phyloP scores from a whole-genome alignment of 306 rosid species.

The Glycine tomentella region DNA sequence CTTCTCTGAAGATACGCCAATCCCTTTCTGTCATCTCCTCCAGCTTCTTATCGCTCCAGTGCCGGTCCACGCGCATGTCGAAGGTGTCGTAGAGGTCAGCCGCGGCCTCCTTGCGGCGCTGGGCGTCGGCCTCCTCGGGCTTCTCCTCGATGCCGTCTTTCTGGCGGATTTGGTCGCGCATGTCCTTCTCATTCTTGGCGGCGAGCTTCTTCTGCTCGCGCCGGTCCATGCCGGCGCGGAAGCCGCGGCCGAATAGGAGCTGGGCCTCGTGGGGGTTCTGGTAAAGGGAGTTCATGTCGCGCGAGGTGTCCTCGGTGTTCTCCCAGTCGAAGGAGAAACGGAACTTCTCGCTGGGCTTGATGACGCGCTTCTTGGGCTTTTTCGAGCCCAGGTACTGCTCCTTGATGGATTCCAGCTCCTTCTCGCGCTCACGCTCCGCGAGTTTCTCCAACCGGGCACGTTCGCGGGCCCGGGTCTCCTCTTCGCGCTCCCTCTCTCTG shows the following conservation, averaged over 20 bases:
- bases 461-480: constrained; percentile 69
- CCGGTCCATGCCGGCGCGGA: constrained; percentile 90
- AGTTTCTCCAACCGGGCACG: constrained; percentile 70
- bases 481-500: constrained; percentile 76
- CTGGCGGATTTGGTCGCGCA: constrained; percentile 70
- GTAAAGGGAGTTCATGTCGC: constrained; percentile 79
- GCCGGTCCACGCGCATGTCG: constrained; percentile 91
- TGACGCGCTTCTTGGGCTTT: constrained; percentile 91
- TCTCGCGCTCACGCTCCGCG: constrained; percentile 82
- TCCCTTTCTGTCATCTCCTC: constrained; percentile 92
- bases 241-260: constrained; percentile 82
- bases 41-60: constrained; percentile 91
- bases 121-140: constrained; percentile 90
- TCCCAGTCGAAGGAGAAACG: constrained; percentile 95
- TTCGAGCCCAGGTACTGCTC: constrained; percentile 89
- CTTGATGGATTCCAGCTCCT: constrained; percentile 75
- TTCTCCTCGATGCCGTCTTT: constrained; percentile 85
- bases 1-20: constrained; percentile 92
- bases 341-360: constrained; percentile 93
- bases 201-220: constrained; percentile 96
- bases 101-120: constrained; percentile 82
- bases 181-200: constrained; percentile 87
- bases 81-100: constrained; percentile 78
- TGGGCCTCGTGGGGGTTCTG: constrained; percentile 97
- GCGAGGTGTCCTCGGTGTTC: constrained; percentile 88